Conservation (phyloP, 352 stramenopile species). For the Pythium rhizo-oryzae region DNA sequence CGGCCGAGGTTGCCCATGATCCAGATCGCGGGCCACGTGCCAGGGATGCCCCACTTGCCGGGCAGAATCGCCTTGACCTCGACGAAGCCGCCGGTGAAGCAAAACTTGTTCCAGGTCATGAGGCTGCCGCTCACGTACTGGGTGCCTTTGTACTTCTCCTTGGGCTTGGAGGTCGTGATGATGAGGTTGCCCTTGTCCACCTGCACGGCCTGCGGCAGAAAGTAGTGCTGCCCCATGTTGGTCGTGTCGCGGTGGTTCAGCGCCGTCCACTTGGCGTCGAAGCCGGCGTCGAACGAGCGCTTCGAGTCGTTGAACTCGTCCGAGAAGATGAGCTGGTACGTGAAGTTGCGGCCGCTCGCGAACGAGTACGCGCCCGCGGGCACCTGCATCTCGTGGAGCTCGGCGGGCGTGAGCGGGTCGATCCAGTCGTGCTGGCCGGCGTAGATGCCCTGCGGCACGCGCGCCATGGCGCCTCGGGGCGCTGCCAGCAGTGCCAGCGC, state of each 20-base stretch:
- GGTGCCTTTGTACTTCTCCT: constrained; percentile 70
- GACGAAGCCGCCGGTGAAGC: constrained; percentile 97
- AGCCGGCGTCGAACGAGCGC: constrained; percentile 93
- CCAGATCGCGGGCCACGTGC: constrained; percentile 98
- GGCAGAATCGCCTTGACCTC: constrained; percentile 95
- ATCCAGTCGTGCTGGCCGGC: constrained; percentile 62
- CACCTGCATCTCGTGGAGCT: constrained; percentile 49
- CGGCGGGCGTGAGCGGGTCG: constrained; percentile 71
- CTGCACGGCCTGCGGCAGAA: constrained; percentile 92
- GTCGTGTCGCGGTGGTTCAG: constrained; percentile 95
- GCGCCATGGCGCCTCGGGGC: constrained; percentile 6
- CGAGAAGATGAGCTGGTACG: constrained; percentile 93
- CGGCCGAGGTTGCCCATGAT: constrained; percentile 98
- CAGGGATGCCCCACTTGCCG: constrained; percentile 93
- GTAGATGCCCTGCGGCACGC: constrained; percentile 43
- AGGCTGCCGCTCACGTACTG: constrained; percentile 93
- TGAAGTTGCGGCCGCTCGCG: constrained; percentile 35
- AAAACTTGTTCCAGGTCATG: constrained; percentile 99
- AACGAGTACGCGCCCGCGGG: constrained; percentile 43
- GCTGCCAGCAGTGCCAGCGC: constrained; percentile 16
- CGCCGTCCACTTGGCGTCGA: constrained; percentile 96
- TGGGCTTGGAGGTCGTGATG: constrained; percentile 90
- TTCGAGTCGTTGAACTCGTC: constrained; percentile 97
- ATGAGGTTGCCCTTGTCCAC: constrained; percentile 94
- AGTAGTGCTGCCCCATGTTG: constrained; percentile 97